Conservation (phyloP, 345 rosid genomes). For the Gossypium stocksii region DNA sequence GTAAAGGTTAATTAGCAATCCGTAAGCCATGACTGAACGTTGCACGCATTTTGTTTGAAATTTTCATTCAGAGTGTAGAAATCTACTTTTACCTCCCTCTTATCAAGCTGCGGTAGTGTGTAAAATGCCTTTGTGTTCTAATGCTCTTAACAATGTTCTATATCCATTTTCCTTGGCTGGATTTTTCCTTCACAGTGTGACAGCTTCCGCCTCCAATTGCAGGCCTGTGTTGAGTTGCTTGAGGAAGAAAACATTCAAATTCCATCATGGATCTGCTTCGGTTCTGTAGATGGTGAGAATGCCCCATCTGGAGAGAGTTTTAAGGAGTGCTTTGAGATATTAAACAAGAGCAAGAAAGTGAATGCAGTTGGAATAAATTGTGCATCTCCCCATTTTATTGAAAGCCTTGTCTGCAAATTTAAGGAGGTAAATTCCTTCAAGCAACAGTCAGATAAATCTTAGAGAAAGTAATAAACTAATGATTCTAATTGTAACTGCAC, state of each 20-base stretch:
- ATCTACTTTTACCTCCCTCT: neutral
- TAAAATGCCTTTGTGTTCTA: neutral
- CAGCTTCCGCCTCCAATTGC: slow-evolving; percentile 3
- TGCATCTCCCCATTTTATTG: slow-evolving; percentile 75
- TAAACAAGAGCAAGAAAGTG: slow-evolving; percentile 57
- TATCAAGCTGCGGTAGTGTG: neutral
- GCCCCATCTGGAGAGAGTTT: slow-evolving; percentile 85
- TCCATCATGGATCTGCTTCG: slow-evolving; percentile 90
- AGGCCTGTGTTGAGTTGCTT: slow-evolving; percentile 80
- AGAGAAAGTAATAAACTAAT: neutral
- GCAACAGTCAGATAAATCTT: neutral
- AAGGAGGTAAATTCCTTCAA: slow-evolving; percentile 37
- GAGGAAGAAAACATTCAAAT: slow-evolving; percentile 72
- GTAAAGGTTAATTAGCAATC: neutral
- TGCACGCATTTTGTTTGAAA: neutral
- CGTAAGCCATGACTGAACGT: too few species aligned
- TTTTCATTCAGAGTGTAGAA: neutral
- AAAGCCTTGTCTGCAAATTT: slow-evolving; percentile 52
- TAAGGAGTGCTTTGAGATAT: slow-evolving; percentile 55
- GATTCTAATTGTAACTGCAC: neutral
- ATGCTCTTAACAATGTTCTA: neutral
- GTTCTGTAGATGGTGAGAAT: slow-evolving; percentile 72
- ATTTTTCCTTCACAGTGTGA: neutral
- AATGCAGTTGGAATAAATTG: slow-evolving; percentile 79
- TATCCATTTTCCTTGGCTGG: neutral